phyloP scores from a whole-genome alignment of 2,329 filamentous ascomycete genomes.

The Ophiostoma ips region DNA sequence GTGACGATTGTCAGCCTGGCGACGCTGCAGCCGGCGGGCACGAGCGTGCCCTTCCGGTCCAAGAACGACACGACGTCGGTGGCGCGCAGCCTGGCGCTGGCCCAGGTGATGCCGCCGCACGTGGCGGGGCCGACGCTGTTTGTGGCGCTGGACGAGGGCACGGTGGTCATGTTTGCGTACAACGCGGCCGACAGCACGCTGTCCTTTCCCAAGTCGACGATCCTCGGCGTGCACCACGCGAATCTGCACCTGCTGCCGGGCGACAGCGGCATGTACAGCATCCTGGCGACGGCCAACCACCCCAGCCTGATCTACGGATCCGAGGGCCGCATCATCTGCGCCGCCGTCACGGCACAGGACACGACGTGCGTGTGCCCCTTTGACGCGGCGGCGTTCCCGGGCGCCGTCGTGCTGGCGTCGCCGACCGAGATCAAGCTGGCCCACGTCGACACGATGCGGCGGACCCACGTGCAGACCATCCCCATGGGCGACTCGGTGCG shows the following conservation, averaged over 20 bases:
- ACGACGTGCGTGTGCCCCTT: constrained; percentile 73
- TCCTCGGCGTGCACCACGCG: constrained; percentile 75
- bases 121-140: constrained; percentile 59
- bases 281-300: constrained; percentile 90
- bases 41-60: constrained; percentile 46
- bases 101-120: constrained; percentile 55
- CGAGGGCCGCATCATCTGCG: constrained; percentile 80
- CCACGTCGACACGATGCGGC: constrained; percentile 66
- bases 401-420: constrained; percentile 69
- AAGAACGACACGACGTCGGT: constrained; percentile 56
- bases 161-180: constrained; percentile 71
- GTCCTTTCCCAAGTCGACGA: constrained; percentile 62
- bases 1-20: constrained; percentile 60
- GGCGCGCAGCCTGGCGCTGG: constrained; percentile 67
- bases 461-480: constrained; percentile 76
- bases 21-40: constrained; percentile 46
- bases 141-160: constrained; percentile 83
- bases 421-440: constrained; percentile 64
- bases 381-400: constrained; percentile 65
- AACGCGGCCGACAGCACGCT: constrained; percentile 47
- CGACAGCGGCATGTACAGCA: constrained; percentile 44
- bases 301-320: constrained; percentile 85
- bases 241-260: constrained; percentile 63
- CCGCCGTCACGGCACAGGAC: constrained; percentile 80
- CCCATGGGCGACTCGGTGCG: constrained; percentile 71